Evolutionary conservation across 139 green algal genomes (phyloP).

Genomic region (Gonium pectorale): DNA sequence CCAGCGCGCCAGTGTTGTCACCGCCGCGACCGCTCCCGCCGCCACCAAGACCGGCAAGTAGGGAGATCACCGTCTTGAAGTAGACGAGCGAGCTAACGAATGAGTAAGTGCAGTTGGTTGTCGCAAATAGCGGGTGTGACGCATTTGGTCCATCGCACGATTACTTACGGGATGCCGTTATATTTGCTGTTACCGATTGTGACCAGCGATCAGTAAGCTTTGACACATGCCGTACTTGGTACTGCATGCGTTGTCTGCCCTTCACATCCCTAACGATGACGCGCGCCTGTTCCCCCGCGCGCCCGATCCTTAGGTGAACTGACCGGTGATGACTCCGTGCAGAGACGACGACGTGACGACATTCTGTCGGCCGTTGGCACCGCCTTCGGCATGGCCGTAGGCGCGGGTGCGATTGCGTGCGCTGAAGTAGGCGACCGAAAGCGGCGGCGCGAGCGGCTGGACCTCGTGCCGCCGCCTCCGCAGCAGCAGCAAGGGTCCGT

Average conservation of each 20-base stretch:
- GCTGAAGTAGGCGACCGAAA: too few relatives aligned
- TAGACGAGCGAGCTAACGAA: conserved; percentile 4
- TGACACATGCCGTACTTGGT: too few relatives aligned
- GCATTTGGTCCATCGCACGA: too few relatives aligned
- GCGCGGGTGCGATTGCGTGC: neutral
- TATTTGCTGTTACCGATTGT: too few relatives aligned
- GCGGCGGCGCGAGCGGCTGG: neutral
- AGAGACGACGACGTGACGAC: neutral
- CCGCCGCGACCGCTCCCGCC: neutral
- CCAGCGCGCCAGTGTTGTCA: neutral
- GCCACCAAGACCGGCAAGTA: conserved; percentile 27
- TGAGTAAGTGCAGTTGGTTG: conserved; percentile 17
- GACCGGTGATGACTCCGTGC: too few relatives aligned
- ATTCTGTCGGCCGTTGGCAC: neutral
- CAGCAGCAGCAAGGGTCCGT: neutral
- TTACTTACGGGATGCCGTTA: too few relatives aligned
- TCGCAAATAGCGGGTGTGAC: too few relatives aligned
- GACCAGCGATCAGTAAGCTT: too few relatives aligned
- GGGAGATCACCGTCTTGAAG: neutral
- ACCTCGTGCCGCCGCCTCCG: neutral
- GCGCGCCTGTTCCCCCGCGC: too few relatives aligned
- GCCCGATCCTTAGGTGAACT: too few relatives aligned
- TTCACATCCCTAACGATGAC: too few relatives aligned
- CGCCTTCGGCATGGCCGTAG: neutral
- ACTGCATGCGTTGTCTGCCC: too few relatives aligned